phyloP scores from a whole-genome alignment of 345 rosid genomes.

The Euphorbia peplus region DNA sequence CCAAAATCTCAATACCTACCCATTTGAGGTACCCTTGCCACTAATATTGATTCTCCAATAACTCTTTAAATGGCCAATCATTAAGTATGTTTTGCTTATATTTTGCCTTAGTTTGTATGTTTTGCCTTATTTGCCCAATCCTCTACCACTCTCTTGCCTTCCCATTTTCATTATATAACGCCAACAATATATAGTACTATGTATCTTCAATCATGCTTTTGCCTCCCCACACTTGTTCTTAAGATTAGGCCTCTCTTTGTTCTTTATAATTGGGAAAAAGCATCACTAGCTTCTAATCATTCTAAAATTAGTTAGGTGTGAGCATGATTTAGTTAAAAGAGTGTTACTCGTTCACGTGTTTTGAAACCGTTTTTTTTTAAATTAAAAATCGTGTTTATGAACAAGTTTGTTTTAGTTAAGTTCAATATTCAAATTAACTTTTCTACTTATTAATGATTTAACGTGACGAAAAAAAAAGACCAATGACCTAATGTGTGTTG shows the following conservation, averaged over 20 bases:
- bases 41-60: constrained; percentile 10
- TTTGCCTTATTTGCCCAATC: constrained; percentile 22
- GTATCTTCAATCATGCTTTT: neutral
- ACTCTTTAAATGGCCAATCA: constrained; percentile 9
- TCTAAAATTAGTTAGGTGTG: too few species aligned
- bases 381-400: too few species aligned
- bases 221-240: neutral
- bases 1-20: constrained; percentile 22
- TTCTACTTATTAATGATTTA: too few species aligned
- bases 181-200: neutral
- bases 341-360: too few species aligned
- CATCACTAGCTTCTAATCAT: too few species aligned
- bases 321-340: too few species aligned
- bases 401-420: too few species aligned
- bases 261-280: neutral
- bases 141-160: constrained; percentile 5
- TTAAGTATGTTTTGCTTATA: neutral
- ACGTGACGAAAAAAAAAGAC: too few species aligned
- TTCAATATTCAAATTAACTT: too few species aligned
- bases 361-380: too few species aligned
- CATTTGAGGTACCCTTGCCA: constrained; percentile 7
- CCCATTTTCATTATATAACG: neutral
- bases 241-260: neutral
- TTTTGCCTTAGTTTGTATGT: neutral
- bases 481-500: too few species aligned